Base-by-base conservation (phyloP, 2,329 filamentous ascomycete genomes). In the Pestalotiopsis fici region DNA sequence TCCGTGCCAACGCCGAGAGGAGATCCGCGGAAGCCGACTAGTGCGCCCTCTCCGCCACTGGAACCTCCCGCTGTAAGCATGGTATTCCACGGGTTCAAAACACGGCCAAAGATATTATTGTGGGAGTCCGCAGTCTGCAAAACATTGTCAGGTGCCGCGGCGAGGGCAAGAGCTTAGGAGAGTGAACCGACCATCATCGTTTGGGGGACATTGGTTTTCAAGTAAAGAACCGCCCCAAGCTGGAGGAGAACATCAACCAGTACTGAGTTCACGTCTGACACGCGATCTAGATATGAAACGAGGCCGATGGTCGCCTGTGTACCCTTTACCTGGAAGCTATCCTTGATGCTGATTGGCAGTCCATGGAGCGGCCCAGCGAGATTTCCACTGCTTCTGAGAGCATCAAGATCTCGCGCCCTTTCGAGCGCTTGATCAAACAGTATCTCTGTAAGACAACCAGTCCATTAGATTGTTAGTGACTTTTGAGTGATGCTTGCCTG, bases 1-100 rank as follows among this genome's bases (percentile, higher is more conserved):
- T 71, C 70, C 9, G 70, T 71, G 5, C 70, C 70, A 2, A 70
- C 63, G 2, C 70, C 70, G 4, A 70, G 62, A 0, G 66, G 70
- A 18, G 70, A 70, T n/a, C 70, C 70, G 23, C 70, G 67, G 7
- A 71, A 65, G 1, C 69, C 69, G 3, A 70, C 37, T 6, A 71
- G 43, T 3, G 70, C 69, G 13, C 67, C 70, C 55, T 71, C 70
- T 23, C 70, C 70, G 11, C 70, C 70, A 15, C 66, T 71, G 13
- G 69, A 70, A 0, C 70, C 70, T 13, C 70, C 70, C 7, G 70
- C 67, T 7, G 31, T 35, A 11, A 35, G 31, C 6, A 6, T 35
- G 7, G 31, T 35, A 35, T 35, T 35, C 31, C 31, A 35, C 11
- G 31, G 31, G 11, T 35, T 35, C 31, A 35, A 35, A 35, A 35